Evolutionary conservation across 1,284 basidiomycete genomes (phyloP), one percentile per base, ranked within the genome.

Genomic region (Mycosarcoma maydis): DNA sequence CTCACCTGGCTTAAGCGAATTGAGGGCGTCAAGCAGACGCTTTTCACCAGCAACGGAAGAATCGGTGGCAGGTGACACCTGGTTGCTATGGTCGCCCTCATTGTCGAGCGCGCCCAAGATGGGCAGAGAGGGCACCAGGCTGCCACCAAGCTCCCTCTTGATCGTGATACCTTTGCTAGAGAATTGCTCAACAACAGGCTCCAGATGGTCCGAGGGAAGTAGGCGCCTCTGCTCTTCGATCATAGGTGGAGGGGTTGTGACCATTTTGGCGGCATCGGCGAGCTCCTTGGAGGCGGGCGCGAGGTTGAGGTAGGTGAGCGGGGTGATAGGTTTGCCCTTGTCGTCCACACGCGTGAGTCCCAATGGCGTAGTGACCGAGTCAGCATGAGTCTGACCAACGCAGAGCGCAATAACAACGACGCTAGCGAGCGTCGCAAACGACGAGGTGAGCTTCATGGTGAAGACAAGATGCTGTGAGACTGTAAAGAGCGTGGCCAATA

Each of bases 231-330:
- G 11, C 27, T 50, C 27, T 13, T 51, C 30, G 26, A 40, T 24
- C 47, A 61, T 36, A 13, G 65, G 41, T 16, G 65, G 65, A n/a
- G 57, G 65, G 19, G 65, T 68, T 4, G 65, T 61, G 17, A 61
- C 14, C 45, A 61, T 56, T 33, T 61, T 68, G 42, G 58, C 65
- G 4, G 58, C 65, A 45, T 38, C 38, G 0, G 65, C 39, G 20
- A 68, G 49, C 45, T 61, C 53, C 29, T 68, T 34, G 50, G 58
- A 46, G 6, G 51, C 37, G 16, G 65, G 65, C 29, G 43, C 58
- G 20, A 61, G 50, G 54, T 68, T 68, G 38, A 68, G 58, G 33
- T 61, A 61, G 40, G 65, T 61, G 32, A 68, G 54, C 17, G 65
- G 65, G 5, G 65, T 68, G 46, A 61, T 37, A 29, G 65, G 65